Percentiles rank a stretch among this genome's conserved stretches.
These are phyloP conservation scores for Phytopythium oedochilum DNA, from an alignment of 352 stramenopile species.

Conservation along the genomic window DNA sequence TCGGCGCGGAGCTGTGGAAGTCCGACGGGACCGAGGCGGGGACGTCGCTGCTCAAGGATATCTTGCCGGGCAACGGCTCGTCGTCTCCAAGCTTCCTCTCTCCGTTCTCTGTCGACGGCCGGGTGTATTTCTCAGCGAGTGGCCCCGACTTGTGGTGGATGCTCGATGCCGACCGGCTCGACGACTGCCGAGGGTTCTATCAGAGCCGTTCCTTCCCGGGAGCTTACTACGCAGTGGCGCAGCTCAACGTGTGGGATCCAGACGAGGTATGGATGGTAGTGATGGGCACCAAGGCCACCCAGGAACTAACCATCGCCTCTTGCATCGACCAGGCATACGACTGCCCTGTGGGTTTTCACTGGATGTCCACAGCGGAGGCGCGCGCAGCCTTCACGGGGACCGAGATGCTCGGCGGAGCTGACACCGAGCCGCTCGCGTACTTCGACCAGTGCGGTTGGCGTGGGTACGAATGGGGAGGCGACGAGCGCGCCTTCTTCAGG, in stretches of 20 bases:
- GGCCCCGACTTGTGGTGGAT: conserved; percentile 69
- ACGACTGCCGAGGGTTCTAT: conserved; percentile 73
- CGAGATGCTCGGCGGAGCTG: conserved; percentile 15
- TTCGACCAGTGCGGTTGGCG: conserved; percentile 85
- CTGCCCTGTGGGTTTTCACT: conserved; percentile 76
- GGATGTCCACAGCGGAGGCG: conserved; percentile 81
- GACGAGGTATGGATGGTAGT: conserved; percentile 22
- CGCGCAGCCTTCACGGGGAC: conserved; percentile 33
- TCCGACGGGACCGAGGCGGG: conserved; percentile 61
- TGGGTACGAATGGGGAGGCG: conserved; percentile 65
- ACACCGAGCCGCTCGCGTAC: conserved; percentile 54
- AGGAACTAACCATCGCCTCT: neutral
- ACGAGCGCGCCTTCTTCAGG: conserved; percentile 64
- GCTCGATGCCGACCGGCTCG: conserved; percentile 24
- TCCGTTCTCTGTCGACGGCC: conserved; percentile 45
- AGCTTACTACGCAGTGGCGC: conserved; percentile 72
- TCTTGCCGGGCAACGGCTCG: conserved; percentile 29
- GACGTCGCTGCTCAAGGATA: conserved; percentile 65
- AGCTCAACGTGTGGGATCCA: conserved; percentile 54
- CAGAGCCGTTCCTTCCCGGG: conserved; percentile 42
- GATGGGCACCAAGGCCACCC: neutral
- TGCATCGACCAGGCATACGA: conserved; percentile 55
- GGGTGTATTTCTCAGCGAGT: conserved; percentile 79
- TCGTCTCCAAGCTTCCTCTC: conserved; percentile 35
- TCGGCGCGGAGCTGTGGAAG: conserved; percentile 69